Conservation (phyloP, 2,329 filamentous ascomycete genomes). For the Fusarium mangiferae region DNA sequence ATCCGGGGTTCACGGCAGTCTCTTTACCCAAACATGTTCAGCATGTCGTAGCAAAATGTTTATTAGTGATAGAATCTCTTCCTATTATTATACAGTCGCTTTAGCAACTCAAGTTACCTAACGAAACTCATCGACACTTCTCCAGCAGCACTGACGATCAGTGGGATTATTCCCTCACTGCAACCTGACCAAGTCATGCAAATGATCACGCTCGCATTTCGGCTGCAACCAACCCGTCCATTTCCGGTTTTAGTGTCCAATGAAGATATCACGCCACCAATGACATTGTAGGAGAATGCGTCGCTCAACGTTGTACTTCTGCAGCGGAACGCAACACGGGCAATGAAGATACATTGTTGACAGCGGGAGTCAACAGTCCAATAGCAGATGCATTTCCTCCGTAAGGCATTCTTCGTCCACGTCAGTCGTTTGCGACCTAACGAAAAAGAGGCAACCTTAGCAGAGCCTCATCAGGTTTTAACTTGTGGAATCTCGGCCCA, state of each 20-base stretch:
- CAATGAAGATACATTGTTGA: neutral
- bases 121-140: no score
- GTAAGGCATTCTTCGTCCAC: constrained; percentile 17
- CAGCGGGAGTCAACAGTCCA: neutral
- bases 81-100: no score
- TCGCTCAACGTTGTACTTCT: neutral
- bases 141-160: no score
- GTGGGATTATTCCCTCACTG: neutral
- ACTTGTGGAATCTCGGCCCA: neutral
- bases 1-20: neutral
- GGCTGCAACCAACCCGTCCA: neutral
- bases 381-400: neutral
- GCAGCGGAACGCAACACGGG: neutral
- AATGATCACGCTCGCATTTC: neutral
- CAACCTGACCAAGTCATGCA: neutral
- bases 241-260: neutral
- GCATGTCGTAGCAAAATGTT: no score
- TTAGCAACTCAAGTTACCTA: no score
- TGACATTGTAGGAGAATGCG: neutral
- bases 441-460: neutral
- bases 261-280: neutral
- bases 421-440: constrained; percentile 13
- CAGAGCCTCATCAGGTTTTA: constrained; percentile 15
- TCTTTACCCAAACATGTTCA: neutral
- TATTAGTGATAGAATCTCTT: no score